Evolutionary conservation across 768 basidiomycete species (phyloP).

Genomic region (Cyathus striatus): DNA sequence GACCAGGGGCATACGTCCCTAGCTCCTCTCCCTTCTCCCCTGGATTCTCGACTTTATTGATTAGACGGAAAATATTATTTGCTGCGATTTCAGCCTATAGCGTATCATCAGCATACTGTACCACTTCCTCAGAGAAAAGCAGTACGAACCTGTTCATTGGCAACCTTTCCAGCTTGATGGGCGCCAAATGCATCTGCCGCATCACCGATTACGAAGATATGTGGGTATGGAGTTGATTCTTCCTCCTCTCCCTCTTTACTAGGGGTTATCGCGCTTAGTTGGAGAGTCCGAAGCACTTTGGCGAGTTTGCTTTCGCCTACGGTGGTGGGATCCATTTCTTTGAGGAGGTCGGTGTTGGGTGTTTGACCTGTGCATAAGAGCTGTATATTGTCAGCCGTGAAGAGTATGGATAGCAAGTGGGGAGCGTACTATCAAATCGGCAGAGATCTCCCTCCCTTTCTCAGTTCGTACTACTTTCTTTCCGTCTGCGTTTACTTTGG

Average conservation of each 20-base stretch:
- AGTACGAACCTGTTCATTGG: constrained; percentile 38
- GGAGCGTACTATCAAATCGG: constrained; percentile 44
- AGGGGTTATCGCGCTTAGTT: constrained; percentile 27
- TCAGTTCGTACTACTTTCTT: constrained; percentile 38
- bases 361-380: constrained; percentile 58
- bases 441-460: constrained; percentile 44
- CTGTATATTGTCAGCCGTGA: constrained; percentile 25
- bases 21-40: constrained; percentile 15
- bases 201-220: constrained; percentile 62
- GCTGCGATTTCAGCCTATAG: constrained; percentile 44
- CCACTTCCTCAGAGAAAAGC: neutral
- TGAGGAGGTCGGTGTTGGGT: constrained; percentile 49
- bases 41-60: constrained; percentile 17
- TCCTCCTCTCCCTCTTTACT: neutral
- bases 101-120: neutral
- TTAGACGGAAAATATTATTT: constrained; percentile 45
- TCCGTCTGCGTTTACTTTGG: constrained; percentile 16
- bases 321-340: constrained; percentile 31
- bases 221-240: constrained; percentile 32
- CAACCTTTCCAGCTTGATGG: constrained; percentile 53
- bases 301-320: constrained; percentile 35
- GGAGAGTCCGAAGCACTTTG: constrained; percentile 47
- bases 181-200: constrained; percentile 63
- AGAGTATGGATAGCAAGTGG: constrained; percentile 1
- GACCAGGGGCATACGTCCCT: constrained; percentile 38